A percentile compares a stretch with the other conserved stretches of the same genome.
phyloP scores from a whole-genome alignment of 768 basidiomycete genomes.

The Cubamyces lactineus region DNA sequence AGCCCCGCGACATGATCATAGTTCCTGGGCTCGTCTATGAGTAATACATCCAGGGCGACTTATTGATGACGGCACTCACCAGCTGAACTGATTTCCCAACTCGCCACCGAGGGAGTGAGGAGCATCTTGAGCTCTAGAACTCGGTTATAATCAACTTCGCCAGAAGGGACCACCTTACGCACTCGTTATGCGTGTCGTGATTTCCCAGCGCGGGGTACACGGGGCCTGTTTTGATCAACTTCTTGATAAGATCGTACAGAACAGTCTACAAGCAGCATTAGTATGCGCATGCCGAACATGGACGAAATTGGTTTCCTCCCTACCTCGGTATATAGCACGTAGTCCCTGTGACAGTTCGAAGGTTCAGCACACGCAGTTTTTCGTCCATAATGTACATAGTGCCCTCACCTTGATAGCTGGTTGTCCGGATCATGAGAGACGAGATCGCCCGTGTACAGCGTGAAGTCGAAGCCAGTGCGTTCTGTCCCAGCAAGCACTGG shows the following conservation, averaged over 20 bases:
- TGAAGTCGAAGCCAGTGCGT: conserved; percentile 63
- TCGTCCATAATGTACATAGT: neutral
- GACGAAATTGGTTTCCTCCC: neutral
- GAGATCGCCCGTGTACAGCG: conserved; percentile 74
- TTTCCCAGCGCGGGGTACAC: conserved; percentile 78
- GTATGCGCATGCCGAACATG: neutral
- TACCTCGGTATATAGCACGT: conserved; percentile 67
- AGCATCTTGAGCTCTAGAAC: conserved; percentile 58
- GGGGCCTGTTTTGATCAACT: conserved; percentile 64
- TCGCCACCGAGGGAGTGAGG: conserved; percentile 57
- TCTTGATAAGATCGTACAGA: conserved; percentile 68
- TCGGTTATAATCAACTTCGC: neutral
- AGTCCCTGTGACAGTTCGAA: conserved; percentile 46
- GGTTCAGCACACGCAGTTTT: no score
- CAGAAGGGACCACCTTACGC: conserved; percentile 24
- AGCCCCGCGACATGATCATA: conserved; percentile 74
- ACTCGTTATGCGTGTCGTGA: conserved; percentile 76
- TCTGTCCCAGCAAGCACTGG: conserved; percentile 66
- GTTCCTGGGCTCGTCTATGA: conserved; percentile 49
- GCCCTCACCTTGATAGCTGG: conserved; percentile 58
- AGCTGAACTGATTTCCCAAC: conserved; percentile 65
- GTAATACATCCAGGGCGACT: neutral
- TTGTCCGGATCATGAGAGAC: conserved; percentile 72
- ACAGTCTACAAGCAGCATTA: conserved; percentile 48
- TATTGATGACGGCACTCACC: conserved; percentile 38